Percentiles rank a stretch among this genome's conserved stretches.
These are phyloP conservation scores for Phytophthora vignae DNA, from an alignment of 352 stramenopile genomes.

Conservation along the genomic window DNA sequence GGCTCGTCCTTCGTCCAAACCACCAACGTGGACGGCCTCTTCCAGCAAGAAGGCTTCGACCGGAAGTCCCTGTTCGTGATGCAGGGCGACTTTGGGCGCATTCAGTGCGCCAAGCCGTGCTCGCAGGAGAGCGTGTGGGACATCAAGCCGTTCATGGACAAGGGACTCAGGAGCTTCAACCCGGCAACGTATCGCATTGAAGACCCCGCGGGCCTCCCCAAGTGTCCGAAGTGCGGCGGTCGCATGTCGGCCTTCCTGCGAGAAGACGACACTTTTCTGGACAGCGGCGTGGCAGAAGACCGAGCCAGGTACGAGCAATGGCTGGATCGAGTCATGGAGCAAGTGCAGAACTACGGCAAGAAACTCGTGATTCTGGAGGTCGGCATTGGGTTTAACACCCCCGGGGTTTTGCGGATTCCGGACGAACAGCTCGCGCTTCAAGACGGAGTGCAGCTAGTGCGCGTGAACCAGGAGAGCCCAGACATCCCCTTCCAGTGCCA, in stretches of 20 bases:
- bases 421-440: conserved; percentile 56
- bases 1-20: conserved; percentile 69
- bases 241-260: conserved; percentile 60
- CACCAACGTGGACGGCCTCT: conserved; percentile 77
- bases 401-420: conserved; percentile 60
- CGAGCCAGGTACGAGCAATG: conserved; percentile 51
- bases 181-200: conserved; percentile 62
- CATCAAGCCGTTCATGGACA: conserved; percentile 60
- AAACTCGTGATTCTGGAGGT: conserved; percentile 79
- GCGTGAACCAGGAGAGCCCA: conserved; percentile 61
- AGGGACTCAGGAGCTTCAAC: conserved; percentile 59
- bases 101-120: conserved; percentile 64
- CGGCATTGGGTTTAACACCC: conserved; percentile 78
- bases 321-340: conserved; percentile 40
- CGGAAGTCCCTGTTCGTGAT: conserved; percentile 45
- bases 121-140: conserved; percentile 57
- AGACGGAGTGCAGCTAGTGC: conserved; percentile 57
- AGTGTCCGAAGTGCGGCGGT: conserved; percentile 56
- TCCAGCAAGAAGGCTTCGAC: conserved; percentile 74
- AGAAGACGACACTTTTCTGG: conserved; percentile 59
- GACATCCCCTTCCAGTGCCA: conserved; percentile 51
- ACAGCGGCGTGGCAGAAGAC: conserved; percentile 45
- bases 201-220: conserved; percentile 54
- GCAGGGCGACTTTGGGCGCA: conserved; percentile 70
- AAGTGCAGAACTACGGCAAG: conserved; percentile 47